phyloP scores from a whole-genome alignment of 2,329 filamentous ascomycete species.

The Furcasterigmium sp. region DNA sequence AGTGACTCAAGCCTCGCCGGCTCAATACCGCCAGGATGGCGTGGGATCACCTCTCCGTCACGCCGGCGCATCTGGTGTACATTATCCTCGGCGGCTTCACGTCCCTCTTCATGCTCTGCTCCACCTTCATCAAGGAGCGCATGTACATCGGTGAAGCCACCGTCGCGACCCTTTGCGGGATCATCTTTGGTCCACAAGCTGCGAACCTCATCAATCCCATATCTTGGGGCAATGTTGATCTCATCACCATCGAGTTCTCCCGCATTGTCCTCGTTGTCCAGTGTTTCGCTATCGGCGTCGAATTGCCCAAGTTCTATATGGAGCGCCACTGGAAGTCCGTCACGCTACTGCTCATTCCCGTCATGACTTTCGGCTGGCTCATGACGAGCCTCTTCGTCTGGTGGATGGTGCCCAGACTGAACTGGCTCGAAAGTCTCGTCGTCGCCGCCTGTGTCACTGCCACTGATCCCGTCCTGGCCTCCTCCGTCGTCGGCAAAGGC shows the following conservation, averaged over 20 bases:
- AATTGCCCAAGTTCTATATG: conserved; percentile 93
- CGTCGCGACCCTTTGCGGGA: conserved; percentile 80
- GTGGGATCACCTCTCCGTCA: conserved; percentile 79
- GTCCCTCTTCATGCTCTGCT: conserved; percentile 96
- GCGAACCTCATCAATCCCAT: conserved; percentile 73
- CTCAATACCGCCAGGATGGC: conserved; percentile 48
- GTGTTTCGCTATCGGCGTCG: conserved; percentile 87
- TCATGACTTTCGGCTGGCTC: conserved; percentile 97
- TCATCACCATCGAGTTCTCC: conserved; percentile 84
- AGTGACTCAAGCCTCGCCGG: background rate
- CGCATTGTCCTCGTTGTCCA: conserved; percentile 86
- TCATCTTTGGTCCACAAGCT: conserved; percentile 84
- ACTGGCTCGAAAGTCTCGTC: conserved; percentile 85
- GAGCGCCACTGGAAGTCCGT: conserved; percentile 96
- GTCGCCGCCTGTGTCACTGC: conserved; percentile 92
- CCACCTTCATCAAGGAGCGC: conserved; percentile 95
- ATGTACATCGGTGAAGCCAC: conserved; percentile 98
- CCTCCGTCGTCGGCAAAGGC: conserved; percentile 96
- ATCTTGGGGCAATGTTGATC: conserved; percentile 77
- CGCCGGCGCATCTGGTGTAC: conserved; percentile 95
- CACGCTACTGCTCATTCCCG: conserved; percentile 77
- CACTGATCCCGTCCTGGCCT: conserved; percentile 93
- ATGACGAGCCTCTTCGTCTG: conserved; percentile 90
- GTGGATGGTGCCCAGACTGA: conserved; percentile 76
- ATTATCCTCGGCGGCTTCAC: conserved; percentile 98